phyloP scores from a whole-genome alignment of 164 flowering plant genomes.

The Litsea cubeba region DNA sequence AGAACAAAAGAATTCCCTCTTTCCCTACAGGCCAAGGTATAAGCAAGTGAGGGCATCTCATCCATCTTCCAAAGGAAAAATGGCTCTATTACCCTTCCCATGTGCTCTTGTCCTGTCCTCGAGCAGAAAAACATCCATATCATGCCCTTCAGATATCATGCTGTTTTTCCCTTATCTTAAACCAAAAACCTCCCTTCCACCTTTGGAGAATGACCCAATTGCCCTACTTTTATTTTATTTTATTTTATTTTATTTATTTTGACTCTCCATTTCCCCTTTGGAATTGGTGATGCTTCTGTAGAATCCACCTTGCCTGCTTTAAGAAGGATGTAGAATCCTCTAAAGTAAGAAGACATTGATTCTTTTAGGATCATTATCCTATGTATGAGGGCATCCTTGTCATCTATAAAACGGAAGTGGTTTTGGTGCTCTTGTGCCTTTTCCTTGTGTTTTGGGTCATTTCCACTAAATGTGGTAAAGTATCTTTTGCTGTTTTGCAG shows the following conservation, averaged over 20 bases:
- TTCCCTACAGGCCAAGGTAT: conserved; percentile 29
- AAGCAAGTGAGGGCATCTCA: conserved; percentile 10
- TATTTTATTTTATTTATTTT: not conserved
- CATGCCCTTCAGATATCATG: conserved; percentile 17
- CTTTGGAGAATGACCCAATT: not conserved
- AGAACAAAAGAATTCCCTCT: conserved; percentile 38
- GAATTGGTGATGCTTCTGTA: not conserved
- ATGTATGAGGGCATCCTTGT: not conserved
- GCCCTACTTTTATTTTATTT: not conserved
- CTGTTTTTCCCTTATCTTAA: not conserved
- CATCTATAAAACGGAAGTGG: not conserved
- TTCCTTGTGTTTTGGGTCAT: not conserved
- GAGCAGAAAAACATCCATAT: conserved; percentile 50
- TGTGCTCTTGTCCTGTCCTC: conserved; percentile 61
- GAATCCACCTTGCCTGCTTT: not conserved
- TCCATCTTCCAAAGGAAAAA: conserved; percentile 4
- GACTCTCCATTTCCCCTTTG: not conserved
- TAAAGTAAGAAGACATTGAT: not conserved
- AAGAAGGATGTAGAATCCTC: not conserved
- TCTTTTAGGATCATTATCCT: not conserved
- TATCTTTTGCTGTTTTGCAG: not conserved
- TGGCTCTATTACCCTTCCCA: conserved; percentile 22
- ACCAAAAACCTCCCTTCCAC: not conserved
- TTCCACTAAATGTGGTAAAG: not conserved
- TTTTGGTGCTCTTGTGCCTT: conserved; percentile 1